Evolutionary conservation across 345 rosid genomes (phyloP), one percentile per base, ranked within the genome.

Genomic region (Salix suchowensis): DNA sequence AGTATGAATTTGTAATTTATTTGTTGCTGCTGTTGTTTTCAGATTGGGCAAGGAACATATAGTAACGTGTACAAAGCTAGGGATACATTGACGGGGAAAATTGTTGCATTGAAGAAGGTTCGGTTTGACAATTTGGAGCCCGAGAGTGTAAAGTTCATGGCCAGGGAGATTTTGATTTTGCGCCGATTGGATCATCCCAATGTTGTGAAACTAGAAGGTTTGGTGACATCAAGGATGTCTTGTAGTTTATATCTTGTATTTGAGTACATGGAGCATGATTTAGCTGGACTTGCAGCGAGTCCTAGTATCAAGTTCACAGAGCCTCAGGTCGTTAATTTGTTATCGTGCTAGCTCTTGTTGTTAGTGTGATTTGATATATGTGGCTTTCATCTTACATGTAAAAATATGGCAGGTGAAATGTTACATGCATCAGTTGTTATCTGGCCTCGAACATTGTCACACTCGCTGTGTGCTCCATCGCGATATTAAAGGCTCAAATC

Each of bases 21-120:
- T 10, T 40, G 24, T 42, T 60, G 9, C 24, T 60, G 13, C 18
- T 75, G 21, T 14, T 70, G 8, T 70, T 19, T 21, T 66, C 74
- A 81, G 83, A 81, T 81, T 72, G 83, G 83, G 28, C 83, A 81
- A 70, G 83, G 83, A 24, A 81, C 83, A 10, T 81, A 81, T 54
- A 81, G 83, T 65, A 81, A 81, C 68, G 83, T 76, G 24, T 81
- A 81, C 80, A 81, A 81, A 73, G 83, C 83, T 68, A 76, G 77
- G 80, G 83, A 81, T 50, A 54, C 80, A 23, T 44, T 77, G 74
- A 76, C 80, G n/a, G 83, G 83, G 69, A 81, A 81, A 73, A 76
- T 81, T 76, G 80, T 81, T 37, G 83, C 83, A 15, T 52, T 81
- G 74, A 81, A 81, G 83, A 81, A 81, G 77, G 83, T 81, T 44